phyloP scores from a whole-genome alignment of 75 land plant species.

The Pinus tabuliformis region DNA sequence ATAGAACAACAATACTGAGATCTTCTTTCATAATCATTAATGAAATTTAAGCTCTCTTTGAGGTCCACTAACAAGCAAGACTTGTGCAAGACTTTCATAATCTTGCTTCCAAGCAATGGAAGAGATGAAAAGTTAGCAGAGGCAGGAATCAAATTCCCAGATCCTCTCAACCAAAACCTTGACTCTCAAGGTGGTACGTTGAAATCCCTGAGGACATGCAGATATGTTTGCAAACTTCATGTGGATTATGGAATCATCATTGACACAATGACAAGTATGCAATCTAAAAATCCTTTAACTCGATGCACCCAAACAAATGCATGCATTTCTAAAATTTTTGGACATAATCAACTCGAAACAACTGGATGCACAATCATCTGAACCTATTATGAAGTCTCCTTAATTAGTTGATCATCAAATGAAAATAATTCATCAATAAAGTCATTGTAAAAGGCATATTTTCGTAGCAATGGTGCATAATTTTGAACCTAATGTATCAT shows the following conservation, averaged over 20 bases:
- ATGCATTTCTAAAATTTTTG: not conserved
- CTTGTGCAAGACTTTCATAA: not conserved
- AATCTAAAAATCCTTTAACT: conserved; percentile 1
- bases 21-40: conserved; percentile 2
- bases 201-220: not conserved
- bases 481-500: conserved; percentile 75
- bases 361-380: conserved; percentile 71
- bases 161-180: conserved; percentile 1
- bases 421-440: conserved; percentile 87
- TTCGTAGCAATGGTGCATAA: conserved; percentile 69
- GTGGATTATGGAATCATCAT: not conserved
- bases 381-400: conserved; percentile 96
- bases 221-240: not conserved
- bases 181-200: not conserved
- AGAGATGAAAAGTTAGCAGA: conserved; percentile 6
- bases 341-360: conserved; percentile 42
- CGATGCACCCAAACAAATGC: not conserved
- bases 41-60: not conserved
- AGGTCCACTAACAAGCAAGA: not conserved
- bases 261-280: conserved; percentile 2
- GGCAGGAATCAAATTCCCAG: not conserved
- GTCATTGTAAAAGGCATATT: conserved; percentile 74
- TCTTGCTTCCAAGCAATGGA: not conserved
- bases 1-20: not conserved
- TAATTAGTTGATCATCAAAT: conserved; percentile 77